A percentile compares a stretch with the other conserved stretches of the same genome.
These are phyloP conservation scores for Begonia peltatifolia DNA, from an alignment of 306 rosid species.

Conservation along the genomic window DNA sequence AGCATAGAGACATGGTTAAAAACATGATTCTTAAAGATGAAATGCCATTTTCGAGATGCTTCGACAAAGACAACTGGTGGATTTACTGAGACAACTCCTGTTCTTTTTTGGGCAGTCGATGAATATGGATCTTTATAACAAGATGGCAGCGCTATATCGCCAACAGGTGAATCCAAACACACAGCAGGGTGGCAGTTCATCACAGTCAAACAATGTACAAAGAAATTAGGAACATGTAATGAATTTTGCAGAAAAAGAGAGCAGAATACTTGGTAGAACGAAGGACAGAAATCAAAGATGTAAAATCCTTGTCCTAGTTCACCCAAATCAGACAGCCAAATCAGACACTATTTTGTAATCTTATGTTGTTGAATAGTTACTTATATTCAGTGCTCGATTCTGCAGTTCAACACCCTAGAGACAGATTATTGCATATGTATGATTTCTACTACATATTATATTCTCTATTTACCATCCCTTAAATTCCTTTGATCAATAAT, in stretches of 20 bases:
- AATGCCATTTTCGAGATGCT: not conserved
- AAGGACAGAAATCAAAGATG: not conserved
- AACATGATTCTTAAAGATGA: too few relatives aligned
- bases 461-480: too few relatives aligned
- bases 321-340: not conserved
- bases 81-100: too few relatives aligned
- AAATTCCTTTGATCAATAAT: too few relatives aligned
- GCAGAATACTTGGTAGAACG: not conserved
- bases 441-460: too few relatives aligned
- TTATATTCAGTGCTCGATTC: too few relatives aligned
- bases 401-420: too few relatives aligned
- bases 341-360: too few relatives aligned
- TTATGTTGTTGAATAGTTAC: too few relatives aligned
- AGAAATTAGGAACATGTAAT: slow-evolving; percentile 8
- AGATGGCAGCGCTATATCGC: slow-evolving; percentile 27
- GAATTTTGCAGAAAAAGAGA: not conserved
- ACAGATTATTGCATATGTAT: too few relatives aligned
- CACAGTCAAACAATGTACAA: slow-evolving; percentile 12
- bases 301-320: not conserved
- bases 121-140: slow-evolving; percentile 31
- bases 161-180: slow-evolving; percentile 24
- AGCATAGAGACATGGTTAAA: not conserved
- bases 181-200: slow-evolving; percentile 8
- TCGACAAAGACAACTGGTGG: not conserved
- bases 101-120: slow-evolving; percentile 21